Evolutionary conservation across 2,329 filamentous ascomycete genomes (phyloP).

Genomic region (Aspergillus sp.): DNA sequence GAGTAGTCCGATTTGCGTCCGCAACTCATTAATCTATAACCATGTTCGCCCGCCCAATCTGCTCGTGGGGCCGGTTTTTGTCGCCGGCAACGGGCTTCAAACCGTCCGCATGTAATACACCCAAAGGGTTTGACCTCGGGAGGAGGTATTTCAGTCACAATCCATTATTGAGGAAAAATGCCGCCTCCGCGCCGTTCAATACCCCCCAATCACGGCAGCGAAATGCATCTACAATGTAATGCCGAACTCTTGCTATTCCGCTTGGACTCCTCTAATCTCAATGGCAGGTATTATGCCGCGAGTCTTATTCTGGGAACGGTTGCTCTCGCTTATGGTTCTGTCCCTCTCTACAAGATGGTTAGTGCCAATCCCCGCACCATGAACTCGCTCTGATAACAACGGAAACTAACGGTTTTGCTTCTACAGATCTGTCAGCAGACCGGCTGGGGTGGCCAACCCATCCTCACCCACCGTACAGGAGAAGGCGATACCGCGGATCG

Average conservation of each 20-base stretch:
- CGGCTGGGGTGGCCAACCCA: conserved; percentile 87
- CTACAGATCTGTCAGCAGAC: conserved; percentile 52
- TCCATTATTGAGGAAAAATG: conserved; percentile 25
- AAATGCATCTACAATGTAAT: conserved; percentile 58
- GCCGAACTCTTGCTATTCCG: not conserved
- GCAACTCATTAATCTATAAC: conserved; percentile 13
- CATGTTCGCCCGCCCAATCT: conserved; percentile 31
- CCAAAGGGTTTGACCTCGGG: conserved; percentile 21
- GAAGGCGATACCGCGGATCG: conserved; percentile 70
- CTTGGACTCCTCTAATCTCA: conserved; percentile 9
- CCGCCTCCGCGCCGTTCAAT: conserved; percentile 32
- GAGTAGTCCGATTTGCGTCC: conserved; percentile 8
- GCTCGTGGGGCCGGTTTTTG: conserved; percentile 24
- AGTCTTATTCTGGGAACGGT: conserved; percentile 64
- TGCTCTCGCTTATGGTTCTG: conserved; percentile 64
- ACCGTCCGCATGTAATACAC: conserved; percentile 13
- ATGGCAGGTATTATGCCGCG: conserved; percentile 60
- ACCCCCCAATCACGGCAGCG: conserved; percentile 42
- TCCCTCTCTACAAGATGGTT: conserved; percentile 68
- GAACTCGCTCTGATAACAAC: not conserved
- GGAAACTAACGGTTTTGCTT: not conserved
- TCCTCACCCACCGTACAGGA: conserved; percentile 73
- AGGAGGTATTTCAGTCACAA: conserved; percentile 36
- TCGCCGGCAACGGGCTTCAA: conserved; percentile 12
- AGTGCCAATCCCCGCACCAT: conserved; percentile 5